Conservation (phyloP, 2,329 filamentous ascomycete species). For the Ceratocystiopsis sp. region DNA sequence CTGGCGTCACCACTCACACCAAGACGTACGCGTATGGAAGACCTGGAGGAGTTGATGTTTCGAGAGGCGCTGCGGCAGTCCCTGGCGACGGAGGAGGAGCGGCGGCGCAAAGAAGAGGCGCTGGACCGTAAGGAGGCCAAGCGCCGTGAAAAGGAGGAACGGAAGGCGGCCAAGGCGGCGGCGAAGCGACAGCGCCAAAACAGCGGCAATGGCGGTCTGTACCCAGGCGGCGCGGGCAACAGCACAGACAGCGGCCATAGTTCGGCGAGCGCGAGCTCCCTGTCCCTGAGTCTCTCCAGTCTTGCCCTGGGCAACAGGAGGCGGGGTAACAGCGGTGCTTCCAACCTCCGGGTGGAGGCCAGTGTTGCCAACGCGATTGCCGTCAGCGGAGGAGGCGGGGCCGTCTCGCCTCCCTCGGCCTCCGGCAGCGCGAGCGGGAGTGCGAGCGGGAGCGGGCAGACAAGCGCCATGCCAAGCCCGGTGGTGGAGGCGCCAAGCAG, state of each 20-base stretch:
- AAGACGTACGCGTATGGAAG: slow-evolving; percentile 48
- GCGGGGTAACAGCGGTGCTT: slow-evolving; percentile 41
- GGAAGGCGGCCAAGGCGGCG: slow-evolving; percentile 55
- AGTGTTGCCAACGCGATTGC: slow-evolving; percentile 28
- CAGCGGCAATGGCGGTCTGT: background rate
- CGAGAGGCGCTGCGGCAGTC: slow-evolving; percentile 88
- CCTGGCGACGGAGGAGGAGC: slow-evolving; percentile 81
- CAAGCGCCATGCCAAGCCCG: slow-evolving; percentile 12
- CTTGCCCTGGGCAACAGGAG: slow-evolving; percentile 37
- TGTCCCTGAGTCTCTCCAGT: slow-evolving; percentile 44
- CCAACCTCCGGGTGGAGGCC: slow-evolving; percentile 41
- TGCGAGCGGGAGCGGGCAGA: background rate
- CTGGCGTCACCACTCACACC: slow-evolving; percentile 2
- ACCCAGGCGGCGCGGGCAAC: slow-evolving; percentile 13
- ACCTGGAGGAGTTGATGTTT: slow-evolving; percentile 97
- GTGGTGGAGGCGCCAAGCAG: too few species aligned
- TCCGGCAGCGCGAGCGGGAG: slow-evolving; percentile 13
- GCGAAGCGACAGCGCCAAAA: slow-evolving; percentile 18
- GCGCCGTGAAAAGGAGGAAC: slow-evolving; percentile 68
- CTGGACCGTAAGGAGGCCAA: slow-evolving; percentile 69
- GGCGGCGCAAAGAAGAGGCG: slow-evolving; percentile 72
- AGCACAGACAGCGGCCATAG: slow-evolving; percentile 24
- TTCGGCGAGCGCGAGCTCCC: slow-evolving; percentile 44
- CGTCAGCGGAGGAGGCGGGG: slow-evolving; percentile 17
- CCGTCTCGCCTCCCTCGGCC: background rate